Evolutionary conservation across 1,139 yeast species (phyloP).

Genomic region (Pichia sp.): DNA sequence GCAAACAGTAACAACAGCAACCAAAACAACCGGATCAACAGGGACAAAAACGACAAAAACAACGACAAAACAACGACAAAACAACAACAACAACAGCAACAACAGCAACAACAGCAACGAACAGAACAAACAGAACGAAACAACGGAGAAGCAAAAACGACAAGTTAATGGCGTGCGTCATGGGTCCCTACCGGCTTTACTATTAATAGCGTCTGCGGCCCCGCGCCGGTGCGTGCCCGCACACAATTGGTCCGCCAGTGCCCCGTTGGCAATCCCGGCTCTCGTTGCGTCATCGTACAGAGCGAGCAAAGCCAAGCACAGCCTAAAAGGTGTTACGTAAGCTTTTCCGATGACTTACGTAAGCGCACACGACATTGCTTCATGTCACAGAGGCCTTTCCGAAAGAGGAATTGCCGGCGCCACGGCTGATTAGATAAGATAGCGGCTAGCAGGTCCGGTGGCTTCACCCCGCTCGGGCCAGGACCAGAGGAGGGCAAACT

Average conservation of each 20-base stretch:
- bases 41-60: neutral
- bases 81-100: neutral
- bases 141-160: neutral
- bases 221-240: too few species aligned
- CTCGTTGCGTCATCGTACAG: too few species aligned
- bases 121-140: neutral
- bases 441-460: neutral
- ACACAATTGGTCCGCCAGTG: too few species aligned
- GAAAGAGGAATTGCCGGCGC: neutral
- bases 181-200: neutral
- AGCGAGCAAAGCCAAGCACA: too few species aligned
- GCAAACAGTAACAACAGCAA: too few species aligned
- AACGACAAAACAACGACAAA: neutral
- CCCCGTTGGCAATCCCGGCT: too few species aligned
- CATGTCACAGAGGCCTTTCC: neutral
- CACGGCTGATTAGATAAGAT: neutral
- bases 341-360: too few species aligned
- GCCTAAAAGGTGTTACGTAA: too few species aligned
- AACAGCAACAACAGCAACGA: neutral
- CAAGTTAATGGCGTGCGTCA: neutral
- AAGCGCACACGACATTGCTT: too few species aligned
- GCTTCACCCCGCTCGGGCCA: neutral
- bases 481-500: neutral
- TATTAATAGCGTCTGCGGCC: too few species aligned
- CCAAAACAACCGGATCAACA: too few species aligned